Evolutionary conservation across 345 rosid species (phyloP).

Genomic region (Populus deltoides): DNA sequence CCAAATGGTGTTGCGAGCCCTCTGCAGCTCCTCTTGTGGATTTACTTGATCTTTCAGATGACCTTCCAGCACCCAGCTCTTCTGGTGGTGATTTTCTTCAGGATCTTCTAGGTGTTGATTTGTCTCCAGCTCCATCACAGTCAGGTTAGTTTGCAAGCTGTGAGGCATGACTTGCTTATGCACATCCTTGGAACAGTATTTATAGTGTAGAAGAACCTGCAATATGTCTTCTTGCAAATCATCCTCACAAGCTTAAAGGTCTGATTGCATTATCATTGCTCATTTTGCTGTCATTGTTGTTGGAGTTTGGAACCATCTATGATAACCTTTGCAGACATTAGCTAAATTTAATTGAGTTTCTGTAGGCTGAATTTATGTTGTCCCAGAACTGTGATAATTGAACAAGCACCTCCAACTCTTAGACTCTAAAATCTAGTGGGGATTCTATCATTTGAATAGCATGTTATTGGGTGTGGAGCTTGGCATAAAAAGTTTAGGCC

Average conservation of each 20-base stretch:
- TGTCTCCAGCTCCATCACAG: slow-evolving; percentile 50
- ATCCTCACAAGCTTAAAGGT: neutral
- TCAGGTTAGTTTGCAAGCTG: slow-evolving; percentile 51
- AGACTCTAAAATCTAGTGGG: neutral
- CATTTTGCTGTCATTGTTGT: neutral
- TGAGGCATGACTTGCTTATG: neutral
- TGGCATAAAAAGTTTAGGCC: neutral
- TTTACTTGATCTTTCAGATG: slow-evolving; percentile 87
- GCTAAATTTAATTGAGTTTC: slow-evolving; percentile 3
- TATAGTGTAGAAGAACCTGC: neutral
- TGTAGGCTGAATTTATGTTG: neutral
- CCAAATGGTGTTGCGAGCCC: slow-evolving; percentile 82
- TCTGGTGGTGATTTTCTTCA: slow-evolving; percentile 85
- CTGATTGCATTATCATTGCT: neutral
- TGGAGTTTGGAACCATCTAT: neutral
- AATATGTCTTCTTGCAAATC: neutral
- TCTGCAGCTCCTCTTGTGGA: slow-evolving; percentile 76
- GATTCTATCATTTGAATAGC: neutral
- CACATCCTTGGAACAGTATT: slow-evolving; percentile 2
- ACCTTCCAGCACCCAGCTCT: slow-evolving; percentile 66
- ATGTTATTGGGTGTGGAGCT: neutral
- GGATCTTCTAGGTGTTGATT: slow-evolving; percentile 88
- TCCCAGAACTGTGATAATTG: neutral
- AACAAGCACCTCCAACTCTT: neutral
- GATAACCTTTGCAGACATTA: slow-evolving; percentile 2